Evolutionary conservation across 139 green algal genomes (phyloP).

Genomic region (Protoeuglena noctilucae): DNA sequence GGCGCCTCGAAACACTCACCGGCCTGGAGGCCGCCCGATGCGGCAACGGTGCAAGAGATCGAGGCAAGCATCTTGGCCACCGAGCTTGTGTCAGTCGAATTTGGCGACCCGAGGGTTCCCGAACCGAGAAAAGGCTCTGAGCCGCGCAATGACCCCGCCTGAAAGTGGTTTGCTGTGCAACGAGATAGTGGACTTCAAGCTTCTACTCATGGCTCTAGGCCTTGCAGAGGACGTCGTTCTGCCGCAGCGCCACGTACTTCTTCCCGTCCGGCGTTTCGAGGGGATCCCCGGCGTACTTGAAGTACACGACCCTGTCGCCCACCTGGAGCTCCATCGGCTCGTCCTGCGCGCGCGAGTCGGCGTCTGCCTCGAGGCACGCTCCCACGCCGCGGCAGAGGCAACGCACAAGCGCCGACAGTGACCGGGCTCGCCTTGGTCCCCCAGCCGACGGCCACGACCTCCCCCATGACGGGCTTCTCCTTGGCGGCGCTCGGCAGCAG

Average conservation of each 20-base stretch:
- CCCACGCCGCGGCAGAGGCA: too few species aligned
- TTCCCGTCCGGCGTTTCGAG: slow-evolving; percentile 68
- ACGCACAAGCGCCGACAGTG: slow-evolving; percentile 37
- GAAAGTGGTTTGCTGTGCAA: too few species aligned
- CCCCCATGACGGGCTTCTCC: slow-evolving; percentile 58
- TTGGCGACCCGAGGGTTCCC: too few species aligned
- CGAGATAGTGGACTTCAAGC: too few species aligned
- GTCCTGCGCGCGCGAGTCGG: slow-evolving; percentile 37
- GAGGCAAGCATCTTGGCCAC: too few species aligned
- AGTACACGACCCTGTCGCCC: slow-evolving; percentile 61
- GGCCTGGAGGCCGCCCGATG: too few species aligned
- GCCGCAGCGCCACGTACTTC: slow-evolving; percentile 71
- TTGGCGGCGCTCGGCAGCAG: slow-evolving; percentile 73
- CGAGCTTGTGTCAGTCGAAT: too few species aligned
- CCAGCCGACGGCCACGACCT: slow-evolving; percentile 21
- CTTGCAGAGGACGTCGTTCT: slow-evolving; percentile 78
- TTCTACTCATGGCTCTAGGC: too few species aligned
- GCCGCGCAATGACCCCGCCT: too few species aligned
- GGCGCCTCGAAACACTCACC: too few species aligned
- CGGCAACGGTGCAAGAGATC: too few species aligned
- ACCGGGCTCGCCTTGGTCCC: slow-evolving; percentile 21
- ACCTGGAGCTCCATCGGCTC: slow-evolving; percentile 27
- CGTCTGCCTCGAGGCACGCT: slow-evolving; percentile 47
- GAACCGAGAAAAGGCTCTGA: too few species aligned
- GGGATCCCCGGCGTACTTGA: slow-evolving; percentile 80